phyloP scores from a whole-genome alignment of 495 filamentous ascomycete species.

The Pyronema domesticum region DNA sequence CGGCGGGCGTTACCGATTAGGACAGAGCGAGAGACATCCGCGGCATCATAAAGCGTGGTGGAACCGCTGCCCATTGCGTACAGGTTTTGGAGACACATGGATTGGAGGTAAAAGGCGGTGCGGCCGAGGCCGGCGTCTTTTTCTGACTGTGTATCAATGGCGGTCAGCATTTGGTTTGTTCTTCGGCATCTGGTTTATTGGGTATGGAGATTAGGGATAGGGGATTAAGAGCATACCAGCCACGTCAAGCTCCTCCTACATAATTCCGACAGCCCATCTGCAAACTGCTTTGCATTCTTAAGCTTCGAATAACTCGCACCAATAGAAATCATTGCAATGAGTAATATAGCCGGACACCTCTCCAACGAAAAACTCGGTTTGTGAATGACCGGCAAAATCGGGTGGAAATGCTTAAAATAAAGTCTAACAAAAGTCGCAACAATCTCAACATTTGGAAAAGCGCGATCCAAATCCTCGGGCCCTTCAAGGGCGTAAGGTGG shows the following conservation, averaged over 20 bases:
- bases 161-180: background rate
- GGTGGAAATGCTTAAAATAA: constrained; percentile 25
- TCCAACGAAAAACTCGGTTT: constrained; percentile 22
- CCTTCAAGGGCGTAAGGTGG: constrained; percentile 16
- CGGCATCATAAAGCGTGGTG: constrained; percentile 24
- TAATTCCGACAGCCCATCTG: constrained; percentile 24
- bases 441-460: constrained; percentile 16
- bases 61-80: constrained; percentile 25
- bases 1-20: constrained; percentile 25
- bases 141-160: constrained; percentile 15
- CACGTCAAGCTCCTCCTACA: constrained; percentile 23
- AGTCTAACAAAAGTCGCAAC: constrained; percentile 22
- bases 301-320: constrained; percentile 24
- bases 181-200: background rate
- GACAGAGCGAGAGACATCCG: constrained; percentile 23
- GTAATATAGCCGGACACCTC: constrained; percentile 20
- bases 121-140: constrained; percentile 19
- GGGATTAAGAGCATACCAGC: constrained; percentile 17
- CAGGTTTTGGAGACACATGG: constrained; percentile 25
- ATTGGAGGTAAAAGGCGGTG: constrained; percentile 24
- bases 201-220: too few species aligned
- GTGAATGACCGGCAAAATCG: constrained; percentile 25
- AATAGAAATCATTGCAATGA: constrained; percentile 25
- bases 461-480: constrained; percentile 16
- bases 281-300: constrained; percentile 23